Conservation (phyloP, 2,329 filamentous ascomycete genomes). For the Berkeleyomyces basicola region DNA sequence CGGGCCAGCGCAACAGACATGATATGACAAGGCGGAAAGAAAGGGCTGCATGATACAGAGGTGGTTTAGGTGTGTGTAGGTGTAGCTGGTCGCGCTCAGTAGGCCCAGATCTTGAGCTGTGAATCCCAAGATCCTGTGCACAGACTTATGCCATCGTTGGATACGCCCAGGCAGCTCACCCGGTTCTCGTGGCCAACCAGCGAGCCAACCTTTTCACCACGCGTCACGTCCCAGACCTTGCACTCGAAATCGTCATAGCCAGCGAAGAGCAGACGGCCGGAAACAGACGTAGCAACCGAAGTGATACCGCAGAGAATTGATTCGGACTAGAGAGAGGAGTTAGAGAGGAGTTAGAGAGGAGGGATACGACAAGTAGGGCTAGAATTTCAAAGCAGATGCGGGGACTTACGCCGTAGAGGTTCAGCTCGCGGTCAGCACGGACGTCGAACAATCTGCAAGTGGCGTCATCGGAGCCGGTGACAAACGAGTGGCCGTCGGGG, state of each 20-base stretch:
- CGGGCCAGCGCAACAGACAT: not conserved
- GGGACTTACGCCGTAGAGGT: conserved; percentile 44
- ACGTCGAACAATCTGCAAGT: conserved; percentile 97
- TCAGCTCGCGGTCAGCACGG: conserved; percentile 69
- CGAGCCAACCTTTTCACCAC: conserved; percentile 92
- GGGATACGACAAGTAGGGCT: not conserved
- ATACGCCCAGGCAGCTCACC: conserved; percentile 95
- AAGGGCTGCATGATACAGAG: not conserved
- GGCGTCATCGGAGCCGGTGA: conserved; percentile 92
- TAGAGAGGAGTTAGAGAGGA: not conserved
- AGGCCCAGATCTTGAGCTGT: conserved; percentile 78
- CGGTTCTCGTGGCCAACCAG: conserved; percentile 96
- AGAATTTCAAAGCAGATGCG: not conserved
- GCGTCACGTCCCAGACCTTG: conserved; percentile 98
- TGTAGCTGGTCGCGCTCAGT: conserved; percentile 29
- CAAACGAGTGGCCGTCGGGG: conserved; percentile 95
- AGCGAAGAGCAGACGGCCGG: conserved; percentile 83
- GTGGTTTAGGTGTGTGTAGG: not conserved
- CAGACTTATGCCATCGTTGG: conserved; percentile 96
- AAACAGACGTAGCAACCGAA: conserved; percentile 94
- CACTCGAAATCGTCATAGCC: conserved; percentile 99
- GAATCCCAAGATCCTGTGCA: conserved; percentile 99
- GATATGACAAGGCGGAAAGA: not conserved
- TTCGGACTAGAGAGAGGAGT: conserved; percentile 51
- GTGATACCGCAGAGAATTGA: conserved; percentile 97